phyloP scores from a whole-genome alignment of 371 early-diverging fungal genomes.

The Rhizopus arrhizus region DNA sequence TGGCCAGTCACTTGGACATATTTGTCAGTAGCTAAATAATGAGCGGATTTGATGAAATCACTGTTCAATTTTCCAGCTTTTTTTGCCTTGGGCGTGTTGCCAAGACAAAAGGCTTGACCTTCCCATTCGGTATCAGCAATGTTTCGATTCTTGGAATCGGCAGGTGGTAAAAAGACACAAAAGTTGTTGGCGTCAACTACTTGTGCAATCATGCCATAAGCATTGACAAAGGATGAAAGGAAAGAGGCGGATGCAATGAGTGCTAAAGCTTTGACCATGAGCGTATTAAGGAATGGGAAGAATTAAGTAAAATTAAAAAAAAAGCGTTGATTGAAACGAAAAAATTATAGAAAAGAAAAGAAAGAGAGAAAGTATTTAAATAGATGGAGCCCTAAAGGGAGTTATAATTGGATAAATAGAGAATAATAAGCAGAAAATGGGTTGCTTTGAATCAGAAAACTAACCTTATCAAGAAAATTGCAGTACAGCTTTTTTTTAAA shows the following conservation, averaged over 20 bases:
- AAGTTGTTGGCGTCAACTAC: slow-evolving; percentile 48
- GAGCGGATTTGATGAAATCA: slow-evolving; percentile 57
- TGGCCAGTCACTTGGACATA: slow-evolving; percentile 64
- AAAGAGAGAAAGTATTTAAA: neutral
- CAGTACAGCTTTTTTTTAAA: neutral
- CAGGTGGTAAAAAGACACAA: slow-evolving; percentile 60
- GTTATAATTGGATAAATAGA: neutral
- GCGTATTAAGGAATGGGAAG: neutral
- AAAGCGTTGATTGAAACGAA: neutral
- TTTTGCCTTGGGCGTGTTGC: slow-evolving; percentile 42
- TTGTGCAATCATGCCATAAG: slow-evolving; percentile 35
- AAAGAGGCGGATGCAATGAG: slow-evolving; percentile 8
- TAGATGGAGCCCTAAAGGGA: neutral
- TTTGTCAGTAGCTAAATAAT: slow-evolving; percentile 40
- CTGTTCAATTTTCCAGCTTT: slow-evolving; percentile 45
- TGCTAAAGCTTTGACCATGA: neutral
- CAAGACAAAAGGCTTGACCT: slow-evolving; percentile 57
- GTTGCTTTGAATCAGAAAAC: neutral
- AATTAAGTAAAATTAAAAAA: neutral
- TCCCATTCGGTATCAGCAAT: slow-evolving; percentile 53
- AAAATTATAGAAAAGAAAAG: neutral
- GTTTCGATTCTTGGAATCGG: slow-evolving; percentile 36
- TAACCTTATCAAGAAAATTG: neutral
- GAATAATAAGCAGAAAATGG: neutral
- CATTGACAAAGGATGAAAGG: slow-evolving; percentile 15